Conservation (phyloP, 148 eudicot genomes). For the Silene latifolia region DNA sequence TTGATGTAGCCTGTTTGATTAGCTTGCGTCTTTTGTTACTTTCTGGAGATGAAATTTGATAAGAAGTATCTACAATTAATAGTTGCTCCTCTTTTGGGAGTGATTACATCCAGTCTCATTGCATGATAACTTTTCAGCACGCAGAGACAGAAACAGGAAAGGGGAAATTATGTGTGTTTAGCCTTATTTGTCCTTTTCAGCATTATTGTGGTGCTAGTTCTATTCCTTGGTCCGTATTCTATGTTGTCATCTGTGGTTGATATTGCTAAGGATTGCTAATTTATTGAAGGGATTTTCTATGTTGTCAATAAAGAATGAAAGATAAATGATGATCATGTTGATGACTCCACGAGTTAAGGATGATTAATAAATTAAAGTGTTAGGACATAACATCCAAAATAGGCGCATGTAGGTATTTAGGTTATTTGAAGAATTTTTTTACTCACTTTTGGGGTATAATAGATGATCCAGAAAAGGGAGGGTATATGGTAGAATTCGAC, state of each 20-base stretch:
- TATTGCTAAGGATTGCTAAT: background rate
- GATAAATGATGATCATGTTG: background rate
- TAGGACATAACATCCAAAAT: background rate
- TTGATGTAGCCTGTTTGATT: background rate
- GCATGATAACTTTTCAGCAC: background rate
- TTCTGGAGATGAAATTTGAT: background rate
- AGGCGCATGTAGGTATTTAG: background rate
- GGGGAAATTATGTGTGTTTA: background rate
- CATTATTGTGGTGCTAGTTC: background rate
- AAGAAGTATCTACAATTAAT: background rate
- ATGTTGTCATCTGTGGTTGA: background rate
- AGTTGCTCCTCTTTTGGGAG: background rate
- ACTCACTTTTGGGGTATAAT: background rate
- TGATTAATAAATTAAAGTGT: background rate
- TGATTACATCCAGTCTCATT: background rate
- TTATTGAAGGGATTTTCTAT: background rate
- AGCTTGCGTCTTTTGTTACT: background rate
- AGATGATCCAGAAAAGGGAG: background rate
- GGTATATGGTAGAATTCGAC: background rate
- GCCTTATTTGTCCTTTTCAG: background rate
- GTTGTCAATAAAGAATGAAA: background rate
- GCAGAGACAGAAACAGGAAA: background rate
- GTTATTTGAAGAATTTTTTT: background rate
- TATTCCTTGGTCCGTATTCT: background rate
- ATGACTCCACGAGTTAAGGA: background rate